Base-by-base conservation (phyloP, 768 basidiomycete genomes). In the Mycena vitilis region DNA sequence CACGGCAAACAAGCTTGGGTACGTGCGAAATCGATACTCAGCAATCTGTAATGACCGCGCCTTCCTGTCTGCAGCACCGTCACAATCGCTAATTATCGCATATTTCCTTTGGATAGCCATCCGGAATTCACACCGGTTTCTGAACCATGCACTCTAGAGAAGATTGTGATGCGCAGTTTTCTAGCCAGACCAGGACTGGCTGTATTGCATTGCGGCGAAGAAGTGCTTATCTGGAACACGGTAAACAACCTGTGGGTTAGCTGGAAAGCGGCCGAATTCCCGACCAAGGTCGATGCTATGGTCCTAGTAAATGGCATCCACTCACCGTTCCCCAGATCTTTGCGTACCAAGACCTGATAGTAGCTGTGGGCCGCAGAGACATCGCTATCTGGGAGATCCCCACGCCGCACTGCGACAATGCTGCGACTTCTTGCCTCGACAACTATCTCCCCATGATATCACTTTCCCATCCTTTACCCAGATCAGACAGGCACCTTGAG, bases 81-180 rank as follows among this genome's bases (percentile, higher is more conserved):
- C 20, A 40, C 44, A 9, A 15, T 66, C 65, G 48, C 36, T 30
- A 36, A 37, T 10, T 66, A 54, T 25, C 58, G 25, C 12, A 49
- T 60, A 25, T 66, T 45, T 44, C 65, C 65, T 8, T 15, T 49
- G 25, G 57, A 23, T n/a, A 10, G 40, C 4, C 45, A 37, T 53
- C 64, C 64, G 5, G 64, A 65, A 48, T 65, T 65, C 49, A 16
- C 53, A 11, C 40, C 30, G 22, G 52, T 60, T 34, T 34, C 58
- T 3, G 58, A 54, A 22, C 20, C 63, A 6, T 25, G 12, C 12
- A 20, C 42, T 7, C 37, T 55, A 18, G 12, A 7, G 2, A 2
- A 0, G 4, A 6, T 4, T 15, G 40, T 66, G 37, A 23, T 30
- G 9, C 22, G 34, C 5, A 52, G 20, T 5, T 59, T 65, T 45